Conservation (phyloP, 1,139 yeast species). For the Saccharomycopsis crataegensis region DNA sequence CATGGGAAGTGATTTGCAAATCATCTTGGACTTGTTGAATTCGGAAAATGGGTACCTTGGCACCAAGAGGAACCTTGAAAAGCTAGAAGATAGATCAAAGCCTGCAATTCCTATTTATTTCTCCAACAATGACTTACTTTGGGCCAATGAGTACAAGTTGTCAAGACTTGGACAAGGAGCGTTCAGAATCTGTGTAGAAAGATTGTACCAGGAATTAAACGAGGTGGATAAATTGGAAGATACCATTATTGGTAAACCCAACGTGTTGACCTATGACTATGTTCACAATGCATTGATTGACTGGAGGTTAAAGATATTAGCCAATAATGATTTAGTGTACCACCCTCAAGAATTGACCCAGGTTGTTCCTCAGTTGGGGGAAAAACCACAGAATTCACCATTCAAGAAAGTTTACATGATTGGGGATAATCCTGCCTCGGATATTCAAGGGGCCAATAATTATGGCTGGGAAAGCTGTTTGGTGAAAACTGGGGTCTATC, state of each 20-base stretch:
- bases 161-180: slow-evolving; percentile 96
- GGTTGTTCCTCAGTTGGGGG: slow-evolving; percentile 34
- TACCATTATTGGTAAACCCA: slow-evolving; percentile 80
- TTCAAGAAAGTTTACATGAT: slow-evolving; percentile 74
- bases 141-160: slow-evolving; percentile 78
- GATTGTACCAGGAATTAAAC: slow-evolving; percentile 54
- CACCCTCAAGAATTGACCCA: slow-evolving; percentile 22
- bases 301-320: slow-evolving; percentile 36
- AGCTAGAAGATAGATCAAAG: slow-evolving; percentile 22
- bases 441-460: slow-evolving; percentile 79
- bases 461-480: slow-evolving; percentile 86
- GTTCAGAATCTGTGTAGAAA: slow-evolving; percentile 57
- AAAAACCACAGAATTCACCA: slow-evolving; percentile 34
- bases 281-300: slow-evolving; percentile 67
- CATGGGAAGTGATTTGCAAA: slow-evolving; percentile 78
- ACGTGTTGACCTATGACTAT: slow-evolving; percentile 69
- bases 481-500: slow-evolving; percentile 81
- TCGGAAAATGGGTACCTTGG: slow-evolving; percentile 62
- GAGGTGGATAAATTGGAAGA: slow-evolving; percentile 43
- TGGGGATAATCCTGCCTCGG: slow-evolving; percentile 94
- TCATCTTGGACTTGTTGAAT: slow-evolving; percentile 63
- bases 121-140: slow-evolving; percentile 79
- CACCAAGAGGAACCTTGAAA: slow-evolving; percentile 38
- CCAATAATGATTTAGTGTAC: slow-evolving; percentile 1
- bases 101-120: slow-evolving; percentile 79